phyloP scores from a whole-genome alignment of 352 stramenopile genomes.

The Globisporangium nodosum region DNA sequence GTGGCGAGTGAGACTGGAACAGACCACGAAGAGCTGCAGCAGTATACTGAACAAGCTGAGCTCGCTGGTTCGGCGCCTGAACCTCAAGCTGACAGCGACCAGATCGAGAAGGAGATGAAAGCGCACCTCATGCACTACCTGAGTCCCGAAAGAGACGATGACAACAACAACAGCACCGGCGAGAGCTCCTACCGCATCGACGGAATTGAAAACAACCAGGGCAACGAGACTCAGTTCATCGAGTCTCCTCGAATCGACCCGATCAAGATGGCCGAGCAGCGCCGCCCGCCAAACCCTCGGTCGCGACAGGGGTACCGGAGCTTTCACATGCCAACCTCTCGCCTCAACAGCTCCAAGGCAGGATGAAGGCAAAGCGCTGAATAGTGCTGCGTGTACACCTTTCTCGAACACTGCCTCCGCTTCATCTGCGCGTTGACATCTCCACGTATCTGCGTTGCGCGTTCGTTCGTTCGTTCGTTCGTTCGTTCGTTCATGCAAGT shows the following conservation, averaged over 20 bases:
- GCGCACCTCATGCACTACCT: constrained; percentile 32
- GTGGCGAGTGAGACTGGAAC: not conserved
- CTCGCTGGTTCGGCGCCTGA: constrained; percentile 2
- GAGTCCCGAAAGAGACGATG: constrained; percentile 1
- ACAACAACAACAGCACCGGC: not conserved
- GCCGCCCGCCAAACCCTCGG: constrained; percentile 37
- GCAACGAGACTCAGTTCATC: constrained; percentile 12
- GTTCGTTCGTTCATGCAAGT: not conserved
- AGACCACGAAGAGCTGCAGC: no score
- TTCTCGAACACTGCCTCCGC: not conserved
- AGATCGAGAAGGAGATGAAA: constrained; percentile 59
- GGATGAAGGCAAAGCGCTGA: not conserved
- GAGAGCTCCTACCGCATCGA: not conserved
- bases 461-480: no score
- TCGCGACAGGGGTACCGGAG: constrained; percentile 41
- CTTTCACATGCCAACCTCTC: constrained; percentile 41
- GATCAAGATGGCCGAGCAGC: constrained; percentile 41
- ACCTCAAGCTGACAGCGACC: constrained; percentile 24
- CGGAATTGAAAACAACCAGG: constrained; percentile 8
- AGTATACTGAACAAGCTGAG: no score
- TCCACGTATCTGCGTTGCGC: constrained; percentile 27
- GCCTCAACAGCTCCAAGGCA: constrained; percentile 9
- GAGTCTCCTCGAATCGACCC: constrained; percentile 42
- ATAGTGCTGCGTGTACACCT: no score
- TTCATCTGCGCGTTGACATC: constrained; percentile 22